phyloP scores from a whole-genome alignment of 2,329 filamentous ascomycete genomes.

The Parasarocladium wereldwijsianum region DNA sequence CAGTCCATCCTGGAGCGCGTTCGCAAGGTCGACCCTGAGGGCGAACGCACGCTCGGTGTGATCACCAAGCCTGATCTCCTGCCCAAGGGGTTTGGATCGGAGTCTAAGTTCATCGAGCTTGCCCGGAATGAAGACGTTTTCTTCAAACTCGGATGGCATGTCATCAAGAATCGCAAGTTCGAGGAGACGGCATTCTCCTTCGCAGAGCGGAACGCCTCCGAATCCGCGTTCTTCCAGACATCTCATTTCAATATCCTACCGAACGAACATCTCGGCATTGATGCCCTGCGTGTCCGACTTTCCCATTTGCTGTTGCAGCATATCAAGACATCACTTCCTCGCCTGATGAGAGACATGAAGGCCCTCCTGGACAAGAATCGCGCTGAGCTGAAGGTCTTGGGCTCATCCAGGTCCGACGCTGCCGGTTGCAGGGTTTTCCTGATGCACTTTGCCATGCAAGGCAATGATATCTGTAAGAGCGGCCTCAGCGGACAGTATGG shows the following conservation, averaged over 20 bases:
- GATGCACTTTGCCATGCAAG: not conserved
- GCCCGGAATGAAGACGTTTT: not conserved
- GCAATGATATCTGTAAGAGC: not conserved
- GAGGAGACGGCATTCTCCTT: not conserved
- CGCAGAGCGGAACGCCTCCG: not conserved
- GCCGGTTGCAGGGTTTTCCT: not conserved
- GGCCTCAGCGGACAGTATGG: not conserved
- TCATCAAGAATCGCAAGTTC: not conserved
- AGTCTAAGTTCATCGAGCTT: not conserved
- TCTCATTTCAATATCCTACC: not conserved
- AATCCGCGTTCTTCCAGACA: not conserved
- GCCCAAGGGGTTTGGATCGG: conserved; percentile 20
- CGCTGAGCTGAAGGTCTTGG: not conserved
- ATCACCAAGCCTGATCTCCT: conserved; percentile 78
- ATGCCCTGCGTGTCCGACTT: not conserved
- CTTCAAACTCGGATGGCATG: not conserved
- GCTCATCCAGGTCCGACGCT: not conserved
- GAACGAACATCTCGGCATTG: not conserved
- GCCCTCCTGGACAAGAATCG: not conserved
- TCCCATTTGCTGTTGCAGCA: not conserved
- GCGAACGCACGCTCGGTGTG: conserved; percentile 52
- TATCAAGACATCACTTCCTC: not conserved
- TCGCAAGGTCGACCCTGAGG: not conserved
- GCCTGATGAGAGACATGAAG: not conserved
- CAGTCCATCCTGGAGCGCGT: not conserved